Conservation (phyloP, 768 basidiomycete species). For the Tubosaeta brunneosetosa region DNA sequence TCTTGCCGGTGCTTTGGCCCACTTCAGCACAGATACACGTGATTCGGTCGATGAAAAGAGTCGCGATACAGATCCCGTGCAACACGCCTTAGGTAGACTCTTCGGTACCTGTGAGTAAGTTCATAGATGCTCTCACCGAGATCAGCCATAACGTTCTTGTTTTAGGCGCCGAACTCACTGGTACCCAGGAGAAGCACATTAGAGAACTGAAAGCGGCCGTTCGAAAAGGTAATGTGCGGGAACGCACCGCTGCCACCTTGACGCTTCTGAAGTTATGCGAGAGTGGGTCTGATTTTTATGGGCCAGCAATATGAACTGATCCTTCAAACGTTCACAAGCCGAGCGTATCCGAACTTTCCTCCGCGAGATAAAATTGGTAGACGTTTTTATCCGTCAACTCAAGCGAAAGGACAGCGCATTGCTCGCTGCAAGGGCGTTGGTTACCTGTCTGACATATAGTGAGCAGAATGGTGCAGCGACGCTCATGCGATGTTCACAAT, state of each 20-base stretch:
- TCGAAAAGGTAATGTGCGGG: constrained; percentile 2
- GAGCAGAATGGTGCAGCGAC: background rate
- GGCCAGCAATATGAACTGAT: background rate
- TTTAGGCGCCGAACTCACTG: constrained; percentile 8
- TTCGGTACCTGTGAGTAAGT: constrained; percentile 16
- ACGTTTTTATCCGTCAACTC: constrained; percentile 14
- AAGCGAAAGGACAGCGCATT: constrained; percentile 12
- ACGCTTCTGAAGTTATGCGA: constrained; percentile 20
- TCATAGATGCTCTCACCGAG: background rate
- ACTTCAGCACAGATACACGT: background rate
- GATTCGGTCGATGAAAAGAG: background rate
- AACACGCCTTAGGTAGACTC: constrained; percentile 4
- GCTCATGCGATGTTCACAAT: background rate
- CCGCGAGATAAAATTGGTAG: constrained; percentile 2
- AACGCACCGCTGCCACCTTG: constrained; percentile 22
- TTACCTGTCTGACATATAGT: constrained; percentile 14
- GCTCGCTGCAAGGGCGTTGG: constrained; percentile 20
- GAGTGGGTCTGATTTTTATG: constrained; percentile 3
- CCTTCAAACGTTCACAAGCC: constrained; percentile 2
- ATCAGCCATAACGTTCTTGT: background rate
- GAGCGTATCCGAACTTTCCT: constrained; percentile 6
- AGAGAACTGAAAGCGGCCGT: constrained; percentile 4
- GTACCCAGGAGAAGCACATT: constrained; percentile 8
- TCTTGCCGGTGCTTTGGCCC: constrained; percentile 14
- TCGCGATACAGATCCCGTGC: background rate